These are phyloP conservation scores for Sugiyamaella marilandica DNA, from an alignment of 805 yeast genomes.

Conservation along the genomic window DNA sequence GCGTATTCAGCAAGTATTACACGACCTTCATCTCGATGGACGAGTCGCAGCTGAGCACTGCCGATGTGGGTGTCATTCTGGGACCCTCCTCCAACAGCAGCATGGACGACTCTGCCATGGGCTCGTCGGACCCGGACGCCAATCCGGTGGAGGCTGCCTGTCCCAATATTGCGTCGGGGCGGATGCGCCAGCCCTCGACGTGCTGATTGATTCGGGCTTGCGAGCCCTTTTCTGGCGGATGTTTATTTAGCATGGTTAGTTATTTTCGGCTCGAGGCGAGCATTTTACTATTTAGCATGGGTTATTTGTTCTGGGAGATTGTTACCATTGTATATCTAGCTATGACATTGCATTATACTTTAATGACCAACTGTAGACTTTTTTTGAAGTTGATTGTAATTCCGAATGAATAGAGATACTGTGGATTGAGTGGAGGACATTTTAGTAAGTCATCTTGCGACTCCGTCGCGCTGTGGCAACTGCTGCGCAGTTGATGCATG, in stretches of 20 bases:
- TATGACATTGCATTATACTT: slow-evolving; percentile 2
- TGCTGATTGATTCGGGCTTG: slow-evolving; percentile 3
- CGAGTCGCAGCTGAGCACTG: background rate
- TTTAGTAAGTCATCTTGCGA: no score
- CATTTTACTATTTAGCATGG: background rate
- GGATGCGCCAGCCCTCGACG: slow-evolving; percentile 14
- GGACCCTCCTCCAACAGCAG: slow-evolving; percentile 2
- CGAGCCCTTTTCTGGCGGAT: no score
- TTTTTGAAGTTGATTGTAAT: no score
- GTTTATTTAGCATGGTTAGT: no score
- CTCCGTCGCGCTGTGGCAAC: no score
- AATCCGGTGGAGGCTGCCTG: background rate
- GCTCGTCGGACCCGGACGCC: background rate
- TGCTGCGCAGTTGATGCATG: no score
- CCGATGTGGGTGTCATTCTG: slow-evolving; percentile 1
- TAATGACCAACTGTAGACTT: background rate
- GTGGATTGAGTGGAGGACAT: no score
- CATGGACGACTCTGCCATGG: slow-evolving; percentile 1
- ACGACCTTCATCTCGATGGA: slow-evolving; percentile 24
- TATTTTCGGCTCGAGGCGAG: no score
- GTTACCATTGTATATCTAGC: slow-evolving; percentile 3
- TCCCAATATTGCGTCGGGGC: slow-evolving; percentile 2
- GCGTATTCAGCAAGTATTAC: slow-evolving; percentile 72
- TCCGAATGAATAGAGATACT: no score
- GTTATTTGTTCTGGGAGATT: background rate